These are phyloP conservation scores for Nadsonia commutata DNA, from an alignment of 1,139 yeast species.

Conservation along the genomic window DNA sequence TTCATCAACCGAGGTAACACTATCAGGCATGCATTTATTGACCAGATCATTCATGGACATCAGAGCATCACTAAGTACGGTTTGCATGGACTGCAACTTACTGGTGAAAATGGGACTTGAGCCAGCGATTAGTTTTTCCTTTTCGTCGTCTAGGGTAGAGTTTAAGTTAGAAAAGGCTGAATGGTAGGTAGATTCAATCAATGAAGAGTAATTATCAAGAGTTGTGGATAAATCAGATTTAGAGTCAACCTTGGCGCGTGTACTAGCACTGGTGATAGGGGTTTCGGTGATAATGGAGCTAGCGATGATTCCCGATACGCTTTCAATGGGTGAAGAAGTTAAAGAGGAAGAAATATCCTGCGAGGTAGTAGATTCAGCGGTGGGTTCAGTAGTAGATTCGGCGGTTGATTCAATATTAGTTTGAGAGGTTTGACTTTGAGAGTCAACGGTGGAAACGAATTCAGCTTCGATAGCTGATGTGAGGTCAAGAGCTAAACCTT, in stretches of 20 bases:
- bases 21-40: slow-evolving; percentile 8
- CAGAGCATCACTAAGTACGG: slow-evolving; percentile 11
- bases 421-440: background rate
- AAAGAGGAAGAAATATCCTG: background rate
- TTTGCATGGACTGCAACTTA: slow-evolving; percentile 14
- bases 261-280: background rate
- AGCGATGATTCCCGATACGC: background rate
- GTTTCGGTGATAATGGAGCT: too few species aligned
- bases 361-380: background rate
- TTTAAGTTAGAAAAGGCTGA: background rate
- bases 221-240: background rate
- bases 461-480: background rate
- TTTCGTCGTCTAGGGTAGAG: slow-evolving; percentile 15
- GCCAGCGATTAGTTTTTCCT: slow-evolving; percentile 12
- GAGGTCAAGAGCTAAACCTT: background rate
- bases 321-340: background rate
- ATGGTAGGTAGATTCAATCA: background rate
- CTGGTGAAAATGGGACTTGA: slow-evolving; percentile 16
- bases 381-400: background rate
- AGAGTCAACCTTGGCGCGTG: background rate
- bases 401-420: too few species aligned
- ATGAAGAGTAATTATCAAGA: background rate
- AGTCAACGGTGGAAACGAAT: background rate
- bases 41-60: slow-evolving; percentile 12
- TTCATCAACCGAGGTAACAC: slow-evolving; percentile 10